These are phyloP conservation scores for Drosera spatulata DNA, from an alignment of 179 eudicot species.

Conservation along the genomic window DNA sequence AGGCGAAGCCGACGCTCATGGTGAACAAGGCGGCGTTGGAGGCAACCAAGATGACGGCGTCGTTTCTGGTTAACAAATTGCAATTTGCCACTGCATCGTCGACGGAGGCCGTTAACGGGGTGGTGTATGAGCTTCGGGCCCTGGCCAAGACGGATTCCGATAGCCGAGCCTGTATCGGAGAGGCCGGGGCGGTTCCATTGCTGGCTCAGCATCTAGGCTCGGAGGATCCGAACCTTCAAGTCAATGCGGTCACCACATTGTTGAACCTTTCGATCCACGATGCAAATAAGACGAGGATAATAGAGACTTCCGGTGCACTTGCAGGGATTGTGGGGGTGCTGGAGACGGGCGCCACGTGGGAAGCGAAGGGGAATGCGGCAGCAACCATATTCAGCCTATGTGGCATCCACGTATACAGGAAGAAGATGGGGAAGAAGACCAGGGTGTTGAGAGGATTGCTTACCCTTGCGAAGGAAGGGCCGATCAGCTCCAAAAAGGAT, in stretches of 20 bases:
- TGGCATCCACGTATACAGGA: slow-evolving; percentile 70
- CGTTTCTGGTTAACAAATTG: slow-evolving; percentile 53
- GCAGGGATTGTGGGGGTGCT: slow-evolving; percentile 49
- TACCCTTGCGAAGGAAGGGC: slow-evolving; percentile 44
- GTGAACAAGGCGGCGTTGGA: slow-evolving; percentile 51
- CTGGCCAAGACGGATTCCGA: slow-evolving; percentile 78
- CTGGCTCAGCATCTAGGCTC: slow-evolving; percentile 49
- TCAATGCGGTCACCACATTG: slow-evolving; percentile 80
- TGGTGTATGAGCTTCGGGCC: slow-evolving; percentile 37
- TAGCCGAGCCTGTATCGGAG: slow-evolving; percentile 76
- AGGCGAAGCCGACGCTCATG: slow-evolving; percentile 35
- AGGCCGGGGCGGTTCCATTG: slow-evolving; percentile 76
- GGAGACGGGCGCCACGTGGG: slow-evolving; percentile 50
- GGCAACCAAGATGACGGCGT: slow-evolving; percentile 69
- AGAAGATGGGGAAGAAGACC: slow-evolving; percentile 46
- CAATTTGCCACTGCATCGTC: slow-evolving; percentile 47
- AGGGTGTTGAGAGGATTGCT: slow-evolving; percentile 71
- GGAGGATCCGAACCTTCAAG: slow-evolving; percentile 53
- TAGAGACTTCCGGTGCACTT: slow-evolving; percentile 65
- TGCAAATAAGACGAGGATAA: slow-evolving; percentile 56
- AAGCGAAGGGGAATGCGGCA: slow-evolving; percentile 86
- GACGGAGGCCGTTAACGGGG: slow-evolving; percentile 58
- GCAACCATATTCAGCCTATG: slow-evolving; percentile 92
- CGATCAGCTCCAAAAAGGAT: slow-evolving; percentile 67
- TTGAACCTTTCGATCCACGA: slow-evolving; percentile 70